These are phyloP conservation scores for Centella asiatica DNA, from an alignment of 129 eudicot species.

Conservation along the genomic window DNA sequence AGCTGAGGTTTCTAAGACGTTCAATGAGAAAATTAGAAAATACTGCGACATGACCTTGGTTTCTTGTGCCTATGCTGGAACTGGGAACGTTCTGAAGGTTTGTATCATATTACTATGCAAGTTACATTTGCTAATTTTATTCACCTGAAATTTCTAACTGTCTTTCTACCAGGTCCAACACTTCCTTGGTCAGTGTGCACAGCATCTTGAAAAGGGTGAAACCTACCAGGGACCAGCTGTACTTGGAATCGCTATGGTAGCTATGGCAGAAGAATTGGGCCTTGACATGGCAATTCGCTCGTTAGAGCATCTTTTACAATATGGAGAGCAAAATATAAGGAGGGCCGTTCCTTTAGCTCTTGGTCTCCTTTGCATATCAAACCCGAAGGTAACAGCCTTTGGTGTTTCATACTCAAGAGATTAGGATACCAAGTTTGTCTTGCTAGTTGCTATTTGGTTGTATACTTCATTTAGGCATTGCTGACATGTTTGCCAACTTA, in stretches of 20 bases:
- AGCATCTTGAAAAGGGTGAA: conserved; percentile 96
- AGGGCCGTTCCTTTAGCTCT: conserved; percentile 89
- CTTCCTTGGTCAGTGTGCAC: conserved; percentile 92
- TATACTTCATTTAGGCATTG: neutral
- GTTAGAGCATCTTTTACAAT: conserved; percentile 88
- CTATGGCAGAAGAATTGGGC: conserved; percentile 97
- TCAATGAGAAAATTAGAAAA: conserved; percentile 83
- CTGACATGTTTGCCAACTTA: neutral
- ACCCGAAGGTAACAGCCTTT: conserved; percentile 62
- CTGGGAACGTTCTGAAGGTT: conserved; percentile 95
- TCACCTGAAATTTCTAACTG: conserved; percentile 1
- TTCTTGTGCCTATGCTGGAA: conserved; percentile 98
- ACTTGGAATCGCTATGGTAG: conserved; percentile 97
- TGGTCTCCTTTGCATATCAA: conserved; percentile 91
- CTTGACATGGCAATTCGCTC: conserved; percentile 98
- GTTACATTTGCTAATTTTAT: neutral
- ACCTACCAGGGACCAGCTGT: conserved; percentile 97
- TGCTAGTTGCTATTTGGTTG: neutral
- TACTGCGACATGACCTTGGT: conserved; percentile 91
- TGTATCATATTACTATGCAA: neutral
- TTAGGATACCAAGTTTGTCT: neutral
- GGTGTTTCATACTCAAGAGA: neutral
- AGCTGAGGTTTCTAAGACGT: conserved; percentile 91
- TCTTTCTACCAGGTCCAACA: conserved; percentile 66
- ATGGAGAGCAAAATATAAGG: conserved; percentile 96